These are phyloP conservation scores for Dictyostelium intermedium DNA, from an alignment of 78 protist genomes.

Conservation along the genomic window DNA sequence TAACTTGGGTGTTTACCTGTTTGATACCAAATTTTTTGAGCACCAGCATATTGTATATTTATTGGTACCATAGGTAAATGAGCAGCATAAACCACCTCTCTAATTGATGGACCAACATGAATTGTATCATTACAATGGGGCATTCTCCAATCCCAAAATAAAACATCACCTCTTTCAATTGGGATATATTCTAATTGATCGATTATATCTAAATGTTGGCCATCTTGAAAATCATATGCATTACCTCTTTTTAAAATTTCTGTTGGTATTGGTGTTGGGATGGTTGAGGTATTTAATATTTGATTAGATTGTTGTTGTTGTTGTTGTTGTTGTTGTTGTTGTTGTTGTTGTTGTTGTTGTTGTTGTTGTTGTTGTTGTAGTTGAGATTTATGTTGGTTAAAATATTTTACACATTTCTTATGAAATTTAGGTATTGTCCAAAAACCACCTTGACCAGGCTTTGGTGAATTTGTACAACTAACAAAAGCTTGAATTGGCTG, in stretches of 20 bases:
- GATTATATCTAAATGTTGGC: neutral
- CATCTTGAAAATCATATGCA: slow-evolving; percentile 53
- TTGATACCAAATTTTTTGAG: slow-evolving; percentile 37
- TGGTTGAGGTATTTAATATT: too few species aligned
- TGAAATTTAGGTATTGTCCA: slow-evolving; percentile 77
- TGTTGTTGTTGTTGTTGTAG: neutral
- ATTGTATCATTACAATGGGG: slow-evolving; percentile 56
- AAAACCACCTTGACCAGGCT: slow-evolving; percentile 41
- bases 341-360: neutral
- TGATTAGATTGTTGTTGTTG: too few species aligned
- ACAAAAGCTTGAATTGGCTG: slow-evolving; percentile 77
- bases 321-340: neutral
- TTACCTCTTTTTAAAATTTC: slow-evolving; percentile 52
- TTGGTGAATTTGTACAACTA: slow-evolving; percentile 9
- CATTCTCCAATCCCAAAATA: slow-evolving; percentile 73
- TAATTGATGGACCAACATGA: slow-evolving; percentile 3
- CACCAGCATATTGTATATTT: slow-evolving; percentile 16
- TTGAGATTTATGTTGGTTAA: neutral
- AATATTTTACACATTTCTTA: slow-evolving; percentile 17
- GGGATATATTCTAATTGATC: slow-evolving; percentile 6
- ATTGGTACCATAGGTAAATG: slow-evolving; percentile 50
- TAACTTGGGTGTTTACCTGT: slow-evolving; percentile 60
- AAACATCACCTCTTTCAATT: slow-evolving; percentile 52
- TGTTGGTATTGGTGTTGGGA: neutral
- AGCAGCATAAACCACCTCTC: slow-evolving; percentile 74